A percentile compares a stretch with the other conserved stretches of the same genome.
Conservation (phyloP, 371 early-diverging fungal species). For the Syncephalastrum sp. region DNA sequence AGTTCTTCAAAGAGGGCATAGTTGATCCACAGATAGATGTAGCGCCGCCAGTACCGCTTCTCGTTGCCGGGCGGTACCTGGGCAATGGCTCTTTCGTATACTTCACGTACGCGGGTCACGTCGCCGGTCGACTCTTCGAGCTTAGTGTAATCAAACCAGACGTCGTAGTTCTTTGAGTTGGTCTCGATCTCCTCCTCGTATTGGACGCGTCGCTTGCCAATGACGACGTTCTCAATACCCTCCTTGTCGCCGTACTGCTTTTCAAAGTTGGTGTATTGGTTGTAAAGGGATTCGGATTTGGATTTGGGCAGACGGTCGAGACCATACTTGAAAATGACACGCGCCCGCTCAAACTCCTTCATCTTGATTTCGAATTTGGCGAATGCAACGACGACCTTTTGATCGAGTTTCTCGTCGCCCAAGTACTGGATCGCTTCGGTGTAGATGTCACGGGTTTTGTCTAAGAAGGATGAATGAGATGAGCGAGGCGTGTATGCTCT, state of each 20-base stretch:
- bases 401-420: conserved; percentile 88
- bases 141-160: conserved; percentile 93
- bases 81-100: conserved; percentile 95
- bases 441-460: conserved; percentile 82
- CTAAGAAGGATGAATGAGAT: conserved; percentile 37
- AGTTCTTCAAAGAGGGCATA: conserved; percentile 96
- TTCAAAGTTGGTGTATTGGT: conserved; percentile 93
- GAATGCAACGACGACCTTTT: conserved; percentile 89
- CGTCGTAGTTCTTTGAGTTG: conserved; percentile 89
- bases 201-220: conserved; percentile 81
- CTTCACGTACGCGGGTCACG: conserved; percentile 76
- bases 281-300: conserved; percentile 83
- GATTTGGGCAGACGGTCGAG: conserved; percentile 83
- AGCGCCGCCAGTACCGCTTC: conserved; percentile 94
- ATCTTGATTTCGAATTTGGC: conserved; percentile 92
- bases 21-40: conserved; percentile 97
- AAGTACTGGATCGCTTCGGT: conserved; percentile 85
- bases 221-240: conserved; percentile 88
- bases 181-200: conserved; percentile 84
- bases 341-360: conserved; percentile 91
- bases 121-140: conserved; percentile 86
- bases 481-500: not conserved
- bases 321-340: conserved; percentile 94
- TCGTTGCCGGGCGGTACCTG: conserved; percentile 84
- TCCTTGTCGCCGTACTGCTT: conserved; percentile 90